Percentiles rank a stretch among this genome's conserved stretches.
Evolutionary conservation across 2,329 filamentous ascomycete genomes (phyloP).

Genomic region (Penicillium frequentans): DNA sequence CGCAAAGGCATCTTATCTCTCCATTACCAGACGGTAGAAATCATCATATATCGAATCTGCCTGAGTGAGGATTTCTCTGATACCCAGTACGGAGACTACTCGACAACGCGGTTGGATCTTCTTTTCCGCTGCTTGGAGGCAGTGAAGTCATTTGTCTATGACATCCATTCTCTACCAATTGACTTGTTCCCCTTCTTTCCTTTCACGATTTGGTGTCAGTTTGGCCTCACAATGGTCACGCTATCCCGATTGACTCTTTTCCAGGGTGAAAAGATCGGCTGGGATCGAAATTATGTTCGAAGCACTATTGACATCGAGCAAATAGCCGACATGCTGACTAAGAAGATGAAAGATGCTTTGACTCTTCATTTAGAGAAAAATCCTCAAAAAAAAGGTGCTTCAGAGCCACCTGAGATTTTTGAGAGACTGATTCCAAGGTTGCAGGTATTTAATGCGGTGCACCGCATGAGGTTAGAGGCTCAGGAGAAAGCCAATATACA

Average conservation of each 20-base stretch:
- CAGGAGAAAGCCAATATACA: constrained; percentile 2
- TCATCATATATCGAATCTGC: constrained; percentile 26
- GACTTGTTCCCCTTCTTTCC: constrained; percentile 49
- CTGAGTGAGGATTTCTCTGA: constrained; percentile 41
- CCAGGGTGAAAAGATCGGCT: constrained; percentile 15
- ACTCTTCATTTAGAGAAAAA: neutral
- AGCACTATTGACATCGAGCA: constrained; percentile 21
- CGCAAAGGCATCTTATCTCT: constrained; percentile 22
- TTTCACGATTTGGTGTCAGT: constrained; percentile 46
- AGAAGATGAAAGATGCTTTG: constrained; percentile 20
- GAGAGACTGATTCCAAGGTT: constrained; percentile 4
- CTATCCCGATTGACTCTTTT: constrained; percentile 28
- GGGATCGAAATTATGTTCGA: constrained; percentile 26
- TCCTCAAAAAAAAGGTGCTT: neutral
- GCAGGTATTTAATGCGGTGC: constrained; percentile 12
- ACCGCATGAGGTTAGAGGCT: constrained; percentile 11
- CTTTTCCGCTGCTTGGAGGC: constrained; percentile 53
- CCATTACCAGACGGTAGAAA: constrained; percentile 28
- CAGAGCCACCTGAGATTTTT: constrained; percentile 14
- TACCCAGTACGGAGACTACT: constrained; percentile 33
- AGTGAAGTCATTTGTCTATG: constrained; percentile 52
- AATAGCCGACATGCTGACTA: constrained; percentile 13
- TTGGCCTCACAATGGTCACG: constrained; percentile 46
- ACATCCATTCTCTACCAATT: constrained; percentile 49
- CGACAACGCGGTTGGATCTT: constrained; percentile 49